phyloP scores from a whole-genome alignment of 345 rosid species.

The Populus ilicifolia region DNA sequence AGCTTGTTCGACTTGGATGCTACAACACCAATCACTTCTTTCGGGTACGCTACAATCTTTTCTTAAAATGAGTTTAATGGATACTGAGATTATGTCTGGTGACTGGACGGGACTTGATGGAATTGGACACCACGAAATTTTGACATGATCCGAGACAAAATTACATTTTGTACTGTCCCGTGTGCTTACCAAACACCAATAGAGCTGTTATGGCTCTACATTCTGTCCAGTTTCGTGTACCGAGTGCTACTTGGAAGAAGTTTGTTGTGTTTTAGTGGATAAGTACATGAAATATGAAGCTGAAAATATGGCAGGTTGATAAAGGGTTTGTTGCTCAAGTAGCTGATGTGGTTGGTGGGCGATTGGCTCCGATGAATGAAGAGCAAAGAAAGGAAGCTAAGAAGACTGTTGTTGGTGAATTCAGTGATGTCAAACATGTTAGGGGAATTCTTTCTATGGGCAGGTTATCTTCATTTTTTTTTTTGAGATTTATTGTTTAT shows the following conservation, averaged over 20 bases:
- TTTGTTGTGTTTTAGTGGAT: no score
- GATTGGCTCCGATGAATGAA: conserved; percentile 88
- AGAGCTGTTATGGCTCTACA: no score
- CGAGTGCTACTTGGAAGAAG: no score
- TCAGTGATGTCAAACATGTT: conserved; percentile 85
- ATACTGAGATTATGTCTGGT: no score
- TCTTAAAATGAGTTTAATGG: no score
- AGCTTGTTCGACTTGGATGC: conserved; percentile 88
- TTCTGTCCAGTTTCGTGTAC: no score
- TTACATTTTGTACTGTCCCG: no score
- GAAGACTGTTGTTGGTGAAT: conserved; percentile 79
- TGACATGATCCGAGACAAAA: no score
- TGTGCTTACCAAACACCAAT: no score
- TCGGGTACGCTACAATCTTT: conserved; percentile 46
- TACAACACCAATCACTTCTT: conserved; percentile 90
- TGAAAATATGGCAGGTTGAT: conserved; percentile 54
- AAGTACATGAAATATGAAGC: background rate
- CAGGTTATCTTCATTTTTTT: conserved; percentile 35
- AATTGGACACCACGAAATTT: no score
- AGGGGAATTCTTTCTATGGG: conserved; percentile 92
- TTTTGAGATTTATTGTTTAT: background rate
- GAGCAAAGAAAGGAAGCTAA: conserved; percentile 66
- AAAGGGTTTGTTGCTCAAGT: conserved; percentile 97
- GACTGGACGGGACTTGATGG: no score
- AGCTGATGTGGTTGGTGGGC: conserved; percentile 74